Evolutionary conservation across 2,329 filamentous ascomycete genomes (phyloP).

Genomic region (Cercospora sp.): DNA sequence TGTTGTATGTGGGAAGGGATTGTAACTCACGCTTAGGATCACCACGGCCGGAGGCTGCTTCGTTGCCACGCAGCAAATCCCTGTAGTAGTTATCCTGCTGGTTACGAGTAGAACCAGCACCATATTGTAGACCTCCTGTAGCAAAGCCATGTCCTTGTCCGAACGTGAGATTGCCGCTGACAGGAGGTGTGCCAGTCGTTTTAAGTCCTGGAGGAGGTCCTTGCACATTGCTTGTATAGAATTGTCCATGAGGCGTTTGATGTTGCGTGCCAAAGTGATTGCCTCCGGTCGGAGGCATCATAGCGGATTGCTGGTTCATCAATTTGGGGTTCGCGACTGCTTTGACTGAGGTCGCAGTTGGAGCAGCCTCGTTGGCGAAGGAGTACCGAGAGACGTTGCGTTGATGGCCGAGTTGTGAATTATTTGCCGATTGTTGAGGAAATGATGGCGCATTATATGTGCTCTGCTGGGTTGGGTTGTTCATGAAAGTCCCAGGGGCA

Average conservation of each 20-base stretch:
- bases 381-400: conserved; percentile 85
- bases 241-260: conserved; percentile 61
- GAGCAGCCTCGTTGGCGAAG: conserved; percentile 73
- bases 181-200: conserved; percentile 89
- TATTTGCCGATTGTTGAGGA: conserved; percentile 21
- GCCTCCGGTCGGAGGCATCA: conserved; percentile 63
- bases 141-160: conserved; percentile 85
- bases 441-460: conserved; percentile 43
- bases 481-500: conserved; percentile 44
- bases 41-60: conserved; percentile 22
- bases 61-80: conserved; percentile 28
- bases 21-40: conserved; percentile 39
- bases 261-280: conserved; percentile 56
- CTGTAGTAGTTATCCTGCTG: conserved; percentile 31
- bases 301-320: conserved; percentile 82
- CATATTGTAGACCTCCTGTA: conserved; percentile 64
- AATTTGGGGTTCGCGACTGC: conserved; percentile 74
- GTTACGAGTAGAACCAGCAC: conserved; percentile 50
- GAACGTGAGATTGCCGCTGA: conserved; percentile 77
- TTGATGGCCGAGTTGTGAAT: conserved; percentile 59
- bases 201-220: conserved; percentile 94
- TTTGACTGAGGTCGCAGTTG: conserved; percentile 65
- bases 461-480: conserved; percentile 48
- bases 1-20: conserved; percentile 31
- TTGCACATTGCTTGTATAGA: conserved; percentile 81